Base-by-base conservation (phyloP, 495 filamentous ascomycete species). In the Neurospora sp. region DNA sequence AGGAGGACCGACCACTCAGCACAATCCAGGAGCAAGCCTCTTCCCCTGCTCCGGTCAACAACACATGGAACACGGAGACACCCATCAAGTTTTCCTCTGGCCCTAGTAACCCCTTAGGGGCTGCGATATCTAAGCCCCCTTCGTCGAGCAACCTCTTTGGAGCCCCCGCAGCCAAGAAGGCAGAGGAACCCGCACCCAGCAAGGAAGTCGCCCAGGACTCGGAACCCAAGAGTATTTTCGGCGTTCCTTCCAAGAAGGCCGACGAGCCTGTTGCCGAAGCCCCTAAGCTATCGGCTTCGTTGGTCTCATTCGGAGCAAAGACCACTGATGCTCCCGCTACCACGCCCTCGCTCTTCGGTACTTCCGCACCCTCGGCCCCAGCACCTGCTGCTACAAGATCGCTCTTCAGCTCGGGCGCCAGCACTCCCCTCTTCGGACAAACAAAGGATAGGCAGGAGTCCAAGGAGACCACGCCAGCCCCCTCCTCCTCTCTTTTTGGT, bases 1-100 rank as follows among this genome's bases (percentile, higher is more conserved):
- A 78, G 16, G 81, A 82, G 72, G 80, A 83, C 40, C 74, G 76
- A 53, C 72, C 79, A 8, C 75, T 68, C 3, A 75, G 82, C 78
- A 77, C 81, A 59, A 73, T 74, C 74, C 80, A 82, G 80, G 75
- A 81, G 70, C 76, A 74, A 76, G 45, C 77, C 68, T 71, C 79
- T 74, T 65, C 82, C 70, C 3, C 77, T 78, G 75, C 78, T 68
- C 74, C 78, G 12, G 71, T 70, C 48, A 84, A 87, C 69, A 82
- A 90, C 74, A 86, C 87, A 7, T 90, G 81, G 81, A 80, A 75
- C 40, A 73, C 82, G 3, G 74, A 70, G 42, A 78, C 80, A 0
- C 80, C 81, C n/a, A 82, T 82, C 76, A 82, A 82, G 73, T 83
- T 83, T 45, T 71, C 74, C 20, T 40, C 73, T 71, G 35, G 42